Evolutionary conservation across 768 basidiomycete species (phyloP).

Genomic region (Roridomyces roridus): DNA sequence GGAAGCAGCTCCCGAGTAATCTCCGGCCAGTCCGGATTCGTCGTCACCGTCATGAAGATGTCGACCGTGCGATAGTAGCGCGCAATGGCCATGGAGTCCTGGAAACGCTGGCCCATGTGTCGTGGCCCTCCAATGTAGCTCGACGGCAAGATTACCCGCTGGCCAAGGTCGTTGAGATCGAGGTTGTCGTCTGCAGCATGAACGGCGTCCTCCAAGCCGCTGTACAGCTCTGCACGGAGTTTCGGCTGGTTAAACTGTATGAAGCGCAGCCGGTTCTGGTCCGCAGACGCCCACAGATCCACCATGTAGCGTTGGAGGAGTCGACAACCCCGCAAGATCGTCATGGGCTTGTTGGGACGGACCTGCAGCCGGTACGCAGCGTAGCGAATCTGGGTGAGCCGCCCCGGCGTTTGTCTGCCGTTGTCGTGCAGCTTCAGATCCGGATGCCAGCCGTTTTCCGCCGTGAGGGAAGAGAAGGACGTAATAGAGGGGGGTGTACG

Average conservation of each 20-base stretch:
- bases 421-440: constrained; percentile 20
- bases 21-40: constrained; percentile 58
- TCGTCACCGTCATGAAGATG: constrained; percentile 59
- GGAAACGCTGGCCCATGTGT: constrained; percentile 41
- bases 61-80: constrained; percentile 42
- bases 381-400: constrained; percentile 3
- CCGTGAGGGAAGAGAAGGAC: constrained; percentile 41
- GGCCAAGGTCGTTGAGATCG: constrained; percentile 32
- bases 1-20: constrained; percentile 44
- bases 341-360: constrained; percentile 24
- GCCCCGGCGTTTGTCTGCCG: not conserved
- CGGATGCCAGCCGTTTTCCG: constrained; percentile 37
- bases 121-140: constrained; percentile 26
- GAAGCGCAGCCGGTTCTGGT: constrained; percentile 38
- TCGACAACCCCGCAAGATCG: constrained; percentile 38
- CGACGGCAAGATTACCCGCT: constrained; percentile 30
- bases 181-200: constrained; percentile 18
- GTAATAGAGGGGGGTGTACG: constrained; percentile 41
- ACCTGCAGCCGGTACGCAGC: not conserved
- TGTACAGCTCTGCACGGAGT: constrained; percentile 38
- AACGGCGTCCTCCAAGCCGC: constrained; percentile 35
- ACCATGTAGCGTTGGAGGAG: constrained; percentile 47
- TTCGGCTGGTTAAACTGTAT: constrained; percentile 32
- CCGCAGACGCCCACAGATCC: constrained; percentile 42
- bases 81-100: constrained; percentile 50